These are phyloP conservation scores for Penicillium canescens DNA, from an alignment of 495 filamentous ascomycete genomes.

Conservation along the genomic window DNA sequence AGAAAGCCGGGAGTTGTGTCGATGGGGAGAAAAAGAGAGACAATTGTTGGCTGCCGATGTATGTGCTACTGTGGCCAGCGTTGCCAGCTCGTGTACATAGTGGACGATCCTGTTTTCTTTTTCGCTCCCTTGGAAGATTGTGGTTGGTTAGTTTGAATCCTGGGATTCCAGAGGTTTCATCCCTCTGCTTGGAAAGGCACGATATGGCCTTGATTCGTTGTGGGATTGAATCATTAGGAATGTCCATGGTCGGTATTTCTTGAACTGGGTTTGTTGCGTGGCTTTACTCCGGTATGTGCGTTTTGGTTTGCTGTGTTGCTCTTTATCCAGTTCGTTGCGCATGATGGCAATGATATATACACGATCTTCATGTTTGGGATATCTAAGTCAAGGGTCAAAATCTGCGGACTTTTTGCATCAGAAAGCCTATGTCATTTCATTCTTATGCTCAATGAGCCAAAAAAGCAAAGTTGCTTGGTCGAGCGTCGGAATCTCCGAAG, in stretches of 20 bases:
- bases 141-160: neutral
- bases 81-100: neutral
- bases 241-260: neutral
- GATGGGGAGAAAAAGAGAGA: conserved; percentile 2
- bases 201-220: neutral
- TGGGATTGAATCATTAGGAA: conserved; percentile 1
- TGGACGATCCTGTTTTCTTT: neutral
- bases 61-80: neutral
- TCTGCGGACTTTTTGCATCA: no score
- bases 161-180: conserved; percentile 18
- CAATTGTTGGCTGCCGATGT: neutral
- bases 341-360: no score
- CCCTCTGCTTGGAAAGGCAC: neutral
- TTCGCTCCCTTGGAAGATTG: conserved; percentile 4
- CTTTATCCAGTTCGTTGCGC: neutral
- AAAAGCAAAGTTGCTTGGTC: neutral
- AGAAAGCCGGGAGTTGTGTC: conserved; percentile 10
- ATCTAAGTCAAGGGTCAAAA: no score
- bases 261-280: neutral
- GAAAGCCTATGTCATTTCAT: no score
- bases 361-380: no score
- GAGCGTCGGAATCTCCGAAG: neutral
- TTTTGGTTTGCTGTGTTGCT: neutral
- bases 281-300: conserved; percentile 5
- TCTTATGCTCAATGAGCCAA: no score